Evolutionary conservation across 345 rosid species (phyloP).

Genomic region (Passiflora organensis): DNA sequence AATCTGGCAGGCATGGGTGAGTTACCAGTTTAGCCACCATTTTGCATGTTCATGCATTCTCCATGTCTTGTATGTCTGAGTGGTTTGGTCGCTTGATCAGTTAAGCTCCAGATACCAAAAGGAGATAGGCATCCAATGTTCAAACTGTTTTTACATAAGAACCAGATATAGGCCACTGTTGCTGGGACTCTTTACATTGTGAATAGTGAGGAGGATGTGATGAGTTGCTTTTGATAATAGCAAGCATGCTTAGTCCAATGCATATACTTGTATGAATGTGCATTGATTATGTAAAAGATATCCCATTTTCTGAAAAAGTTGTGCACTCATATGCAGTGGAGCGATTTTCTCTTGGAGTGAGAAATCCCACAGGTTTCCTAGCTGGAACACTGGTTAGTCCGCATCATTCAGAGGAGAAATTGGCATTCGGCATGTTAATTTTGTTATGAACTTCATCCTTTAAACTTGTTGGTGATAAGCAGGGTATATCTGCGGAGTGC

Average conservation of each 20-base stretch:
- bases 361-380: constrained; percentile 82
- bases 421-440: background rate
- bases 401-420: background rate
- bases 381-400: constrained; percentile 74
- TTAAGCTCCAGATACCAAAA: too few species aligned
- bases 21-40: constrained; percentile 16
- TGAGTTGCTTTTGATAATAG: too few species aligned
- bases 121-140: too few species aligned
- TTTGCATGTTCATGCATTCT: constrained; percentile 8
- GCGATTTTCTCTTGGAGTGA: constrained; percentile 72
- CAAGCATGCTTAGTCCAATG: too few species aligned
- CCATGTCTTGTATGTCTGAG: too few species aligned
- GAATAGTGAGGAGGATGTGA: too few species aligned
- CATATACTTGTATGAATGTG: background rate
- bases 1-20: constrained; percentile 78
- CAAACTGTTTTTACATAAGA: too few species aligned
- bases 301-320: constrained; percentile 8
- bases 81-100: too few species aligned
- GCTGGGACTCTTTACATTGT: too few species aligned
- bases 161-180: too few species aligned
- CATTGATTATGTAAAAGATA: background rate
- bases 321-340: constrained; percentile 55
- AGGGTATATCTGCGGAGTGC: constrained; percentile 82
- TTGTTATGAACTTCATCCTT: background rate
- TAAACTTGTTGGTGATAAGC: constrained; percentile 9